Percentiles rank a stretch among this genome's conserved stretches.
Conservation (phyloP, 1,284 basidiomycete genomes). For the Trametes hirsuta region DNA sequence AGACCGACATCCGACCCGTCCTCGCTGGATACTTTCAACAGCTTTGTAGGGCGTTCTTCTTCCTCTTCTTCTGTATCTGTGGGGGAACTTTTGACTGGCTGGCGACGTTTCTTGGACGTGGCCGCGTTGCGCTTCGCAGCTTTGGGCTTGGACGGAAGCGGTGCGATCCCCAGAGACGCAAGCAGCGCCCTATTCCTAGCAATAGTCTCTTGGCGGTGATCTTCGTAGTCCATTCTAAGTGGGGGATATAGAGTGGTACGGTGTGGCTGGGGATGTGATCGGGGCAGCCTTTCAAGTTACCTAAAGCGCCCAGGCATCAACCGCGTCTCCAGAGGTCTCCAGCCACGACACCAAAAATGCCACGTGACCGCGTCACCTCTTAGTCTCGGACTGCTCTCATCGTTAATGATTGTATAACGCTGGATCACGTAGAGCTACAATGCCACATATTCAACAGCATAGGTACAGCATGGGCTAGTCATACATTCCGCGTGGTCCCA, state of each 20-base stretch:
- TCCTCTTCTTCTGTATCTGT: constrained; percentile 21
- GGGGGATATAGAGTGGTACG: too few relatives aligned
- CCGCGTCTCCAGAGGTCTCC: neutral
- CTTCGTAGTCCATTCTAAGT: constrained; percentile 17
- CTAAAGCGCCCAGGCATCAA: neutral
- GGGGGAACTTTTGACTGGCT: constrained; percentile 30
- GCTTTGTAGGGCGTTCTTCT: constrained; percentile 21
- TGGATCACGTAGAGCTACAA: neutral
- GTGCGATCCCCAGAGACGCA: constrained; percentile 35
- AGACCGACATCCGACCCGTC: constrained; percentile 30
- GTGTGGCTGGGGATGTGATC: too few relatives aligned
- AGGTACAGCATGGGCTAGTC: neutral
- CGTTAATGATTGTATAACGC: too few relatives aligned
- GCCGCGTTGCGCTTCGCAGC: constrained; percentile 47
- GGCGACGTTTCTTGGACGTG: constrained; percentile 38
- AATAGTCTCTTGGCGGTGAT: constrained; percentile 51
- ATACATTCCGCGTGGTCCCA: neutral
- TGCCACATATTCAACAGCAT: neutral
- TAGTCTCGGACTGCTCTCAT: too few relatives aligned
- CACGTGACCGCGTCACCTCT: constrained; percentile 14
- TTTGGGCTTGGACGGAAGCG: constrained; percentile 28
- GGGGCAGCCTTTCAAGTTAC: too few relatives aligned
- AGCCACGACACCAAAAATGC: neutral
- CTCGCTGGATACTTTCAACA: constrained; percentile 11
- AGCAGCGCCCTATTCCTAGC: constrained; percentile 52